phyloP scores from a whole-genome alignment of 2,329 filamentous ascomycete genomes.

The Phaeosphaeriaceae sp. region DNA sequence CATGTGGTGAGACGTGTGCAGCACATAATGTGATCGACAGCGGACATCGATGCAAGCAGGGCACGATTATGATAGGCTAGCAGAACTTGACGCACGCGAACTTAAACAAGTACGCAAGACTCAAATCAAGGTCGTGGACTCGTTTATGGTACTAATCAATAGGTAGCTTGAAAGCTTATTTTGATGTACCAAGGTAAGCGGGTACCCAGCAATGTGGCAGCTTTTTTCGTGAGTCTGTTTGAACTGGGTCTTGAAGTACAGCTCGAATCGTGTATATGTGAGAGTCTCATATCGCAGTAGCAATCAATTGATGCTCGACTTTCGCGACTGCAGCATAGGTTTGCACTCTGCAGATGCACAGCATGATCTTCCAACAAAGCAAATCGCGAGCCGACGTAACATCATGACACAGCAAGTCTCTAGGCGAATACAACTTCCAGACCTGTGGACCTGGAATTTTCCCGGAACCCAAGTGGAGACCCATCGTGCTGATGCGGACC shows the following conservation, averaged over 20 bases:
- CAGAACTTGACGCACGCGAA: background rate
- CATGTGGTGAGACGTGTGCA: background rate
- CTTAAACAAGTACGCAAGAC: background rate
- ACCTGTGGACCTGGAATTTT: background rate
- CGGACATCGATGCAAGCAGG: background rate
- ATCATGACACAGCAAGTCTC: too few species aligned
- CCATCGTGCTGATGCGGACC: constrained; percentile 7
- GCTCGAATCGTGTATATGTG: background rate
- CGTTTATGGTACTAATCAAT: background rate
- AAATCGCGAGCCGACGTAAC: background rate
- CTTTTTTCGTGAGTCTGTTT: background rate
- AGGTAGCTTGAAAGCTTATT: background rate
- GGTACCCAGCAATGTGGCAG: background rate
- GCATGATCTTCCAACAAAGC: too few species aligned
- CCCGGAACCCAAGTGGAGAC: constrained; percentile 19
- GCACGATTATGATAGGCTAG: background rate
- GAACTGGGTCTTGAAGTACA: background rate
- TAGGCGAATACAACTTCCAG: background rate
- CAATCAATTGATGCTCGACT: background rate
- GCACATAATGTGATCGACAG: background rate
- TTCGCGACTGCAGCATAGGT: background rate
- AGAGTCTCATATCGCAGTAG: background rate
- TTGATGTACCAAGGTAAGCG: background rate
- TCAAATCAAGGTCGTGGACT: background rate
- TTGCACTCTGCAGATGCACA: too few species aligned